Evolutionary conservation across 2,329 filamentous ascomycete genomes (phyloP).

Genomic region (Pseudocercospora crystallina): DNA sequence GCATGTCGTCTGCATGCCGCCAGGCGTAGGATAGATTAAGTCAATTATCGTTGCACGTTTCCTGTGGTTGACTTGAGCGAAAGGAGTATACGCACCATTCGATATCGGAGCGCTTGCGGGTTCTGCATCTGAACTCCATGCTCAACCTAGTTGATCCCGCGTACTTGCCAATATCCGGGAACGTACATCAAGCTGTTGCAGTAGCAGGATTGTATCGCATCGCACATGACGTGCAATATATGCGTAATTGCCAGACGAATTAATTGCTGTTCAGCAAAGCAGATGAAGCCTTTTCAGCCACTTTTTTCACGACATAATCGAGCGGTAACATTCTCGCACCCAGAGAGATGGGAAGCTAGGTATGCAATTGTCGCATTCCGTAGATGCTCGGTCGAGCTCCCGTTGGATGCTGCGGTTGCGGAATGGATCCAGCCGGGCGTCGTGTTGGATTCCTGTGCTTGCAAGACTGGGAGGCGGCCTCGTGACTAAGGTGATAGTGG

Average conservation of each 20-base stretch:
- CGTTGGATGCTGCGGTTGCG: conserved; percentile 19
- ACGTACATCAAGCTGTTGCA: conserved; percentile 13
- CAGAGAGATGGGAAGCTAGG: conserved; percentile 20
- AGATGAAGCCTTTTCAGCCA: conserved; percentile 22
- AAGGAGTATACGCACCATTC: conserved; percentile 20
- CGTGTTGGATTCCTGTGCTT: conserved; percentile 15
- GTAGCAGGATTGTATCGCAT: conserved; percentile 19
- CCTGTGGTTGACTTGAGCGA: conserved; percentile 14
- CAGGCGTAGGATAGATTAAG: conserved; percentile 19
- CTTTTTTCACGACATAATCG: conserved; percentile 23
- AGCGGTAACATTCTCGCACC: conserved; percentile 25
- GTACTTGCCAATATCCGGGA: conserved; percentile 11
- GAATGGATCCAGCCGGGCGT: conserved; percentile 17
- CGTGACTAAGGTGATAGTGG: background rate
- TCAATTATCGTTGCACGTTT: conserved; percentile 24
- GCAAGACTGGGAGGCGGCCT: conserved; percentile 5
- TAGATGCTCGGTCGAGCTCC: conserved; percentile 27
- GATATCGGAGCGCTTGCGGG: conserved; percentile 11
- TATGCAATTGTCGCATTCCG: conserved; percentile 21
- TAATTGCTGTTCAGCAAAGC: conserved; percentile 24
- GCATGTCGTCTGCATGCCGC: conserved; percentile 15
- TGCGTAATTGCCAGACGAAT: conserved; percentile 12
- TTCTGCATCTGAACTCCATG: conserved; percentile 8
- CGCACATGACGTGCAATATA: conserved; percentile 26
- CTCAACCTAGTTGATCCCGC: conserved; percentile 2